These are phyloP conservation scores for Colletotrichum neosansevieriae DNA, from an alignment of 2,329 filamentous ascomycete genomes.

Conservation along the genomic window DNA sequence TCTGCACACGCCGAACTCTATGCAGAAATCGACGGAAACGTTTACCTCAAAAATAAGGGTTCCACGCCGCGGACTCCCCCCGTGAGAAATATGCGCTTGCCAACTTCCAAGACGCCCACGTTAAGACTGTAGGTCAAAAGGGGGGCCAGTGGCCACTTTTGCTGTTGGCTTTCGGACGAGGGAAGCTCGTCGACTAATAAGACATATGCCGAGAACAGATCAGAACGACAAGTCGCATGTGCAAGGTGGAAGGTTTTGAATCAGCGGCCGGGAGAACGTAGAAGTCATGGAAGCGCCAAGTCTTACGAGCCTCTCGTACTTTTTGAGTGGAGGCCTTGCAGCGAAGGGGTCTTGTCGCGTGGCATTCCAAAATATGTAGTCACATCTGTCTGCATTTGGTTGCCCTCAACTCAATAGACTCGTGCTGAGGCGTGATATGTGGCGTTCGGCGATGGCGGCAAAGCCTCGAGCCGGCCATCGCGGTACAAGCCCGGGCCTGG, in stretches of 20 bases:
- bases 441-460: constrained; percentile 2
- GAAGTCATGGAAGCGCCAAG: not conserved
- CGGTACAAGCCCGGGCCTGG: not conserved
- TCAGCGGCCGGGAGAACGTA: not conserved
- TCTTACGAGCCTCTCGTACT: not conserved
- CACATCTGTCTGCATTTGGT: constrained; percentile 2
- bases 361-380: not conserved
- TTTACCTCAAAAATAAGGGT: not conserved
- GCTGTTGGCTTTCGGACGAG: not conserved
- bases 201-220: constrained; percentile 23
- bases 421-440: not conserved
- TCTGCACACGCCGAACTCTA: not conserved
- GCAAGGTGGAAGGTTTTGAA: too few species aligned
- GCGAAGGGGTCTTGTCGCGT: not conserved
- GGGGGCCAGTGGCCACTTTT: not conserved
- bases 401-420: not conserved
- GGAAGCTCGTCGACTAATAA: not conserved
- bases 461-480: not conserved
- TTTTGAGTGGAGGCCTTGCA: not conserved
- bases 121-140: not conserved
- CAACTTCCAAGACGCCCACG: not conserved
- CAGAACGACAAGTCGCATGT: not conserved
- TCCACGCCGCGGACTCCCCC: not conserved
- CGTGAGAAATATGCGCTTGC: not conserved
- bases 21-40: constrained; percentile 12